A percentile compares a stretch with the other conserved stretches of the same genome.
These are phyloP conservation scores for Platanthera zijinensis DNA, from an alignment of 106 monocot species.

Conservation along the genomic window DNA sequence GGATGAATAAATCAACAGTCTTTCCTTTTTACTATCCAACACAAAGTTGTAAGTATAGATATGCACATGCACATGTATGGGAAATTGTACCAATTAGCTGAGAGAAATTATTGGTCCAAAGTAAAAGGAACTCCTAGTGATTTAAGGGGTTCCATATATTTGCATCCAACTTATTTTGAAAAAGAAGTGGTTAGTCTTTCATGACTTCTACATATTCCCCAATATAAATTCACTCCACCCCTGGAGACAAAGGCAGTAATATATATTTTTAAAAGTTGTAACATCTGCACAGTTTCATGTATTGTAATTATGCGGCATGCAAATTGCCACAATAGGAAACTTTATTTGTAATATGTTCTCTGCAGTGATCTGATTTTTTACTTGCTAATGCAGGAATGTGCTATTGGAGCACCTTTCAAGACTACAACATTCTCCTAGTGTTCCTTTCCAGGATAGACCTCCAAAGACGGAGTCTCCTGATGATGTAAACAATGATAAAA, in stretches of 20 bases:
- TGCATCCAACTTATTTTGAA: background rate
- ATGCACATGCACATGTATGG: background rate
- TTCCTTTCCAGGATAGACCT: slow-evolving; percentile 36
- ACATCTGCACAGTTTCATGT: background rate
- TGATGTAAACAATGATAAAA: slow-evolving; percentile 9
- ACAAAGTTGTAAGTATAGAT: too few species aligned
- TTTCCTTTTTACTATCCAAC: too few species aligned
- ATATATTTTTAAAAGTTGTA: background rate
- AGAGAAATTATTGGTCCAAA: background rate
- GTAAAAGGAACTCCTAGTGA: background rate
- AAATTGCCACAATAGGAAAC: background rate
- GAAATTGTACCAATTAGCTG: background rate
- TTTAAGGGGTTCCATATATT: background rate
- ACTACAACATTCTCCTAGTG: slow-evolving; percentile 32
- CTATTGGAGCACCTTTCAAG: slow-evolving; percentile 36
- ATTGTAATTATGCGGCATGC: background rate
- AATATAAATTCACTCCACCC: background rate
- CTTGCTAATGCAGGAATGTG: slow-evolving; percentile 17
- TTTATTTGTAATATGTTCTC: background rate
- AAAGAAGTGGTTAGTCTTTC: background rate
- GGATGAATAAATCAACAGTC: too few species aligned
- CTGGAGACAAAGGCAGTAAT: background rate
- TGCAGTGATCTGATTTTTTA: background rate
- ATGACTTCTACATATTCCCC: background rate
- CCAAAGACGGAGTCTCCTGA: slow-evolving; percentile 33